These are phyloP conservation scores for Micromonas commoda DNA, from an alignment of 139 green algal species.

Conservation along the genomic window DNA sequence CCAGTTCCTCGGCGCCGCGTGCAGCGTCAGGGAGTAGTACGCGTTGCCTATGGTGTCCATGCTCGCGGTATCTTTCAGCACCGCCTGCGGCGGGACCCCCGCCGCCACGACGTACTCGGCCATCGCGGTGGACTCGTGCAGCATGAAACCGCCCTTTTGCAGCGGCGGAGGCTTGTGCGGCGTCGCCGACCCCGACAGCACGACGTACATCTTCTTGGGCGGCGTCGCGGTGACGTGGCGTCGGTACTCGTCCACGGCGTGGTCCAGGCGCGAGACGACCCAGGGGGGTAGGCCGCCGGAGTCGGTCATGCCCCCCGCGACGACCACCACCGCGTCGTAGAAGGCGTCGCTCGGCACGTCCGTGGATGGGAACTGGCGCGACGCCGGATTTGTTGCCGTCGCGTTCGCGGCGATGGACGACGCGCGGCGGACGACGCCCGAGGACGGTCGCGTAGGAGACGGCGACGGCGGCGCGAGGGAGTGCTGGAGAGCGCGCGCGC, in stretches of 20 bases:
- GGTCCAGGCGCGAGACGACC: conserved; percentile 25
- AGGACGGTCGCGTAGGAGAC: no score
- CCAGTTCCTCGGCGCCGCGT: conserved; percentile 29
- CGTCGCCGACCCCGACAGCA: conserved; percentile 13
- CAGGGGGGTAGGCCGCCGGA: conserved; percentile 18
- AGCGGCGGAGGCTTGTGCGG: conserved; percentile 32
- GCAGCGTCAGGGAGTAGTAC: conserved; percentile 27
- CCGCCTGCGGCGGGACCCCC: conserved; percentile 2
- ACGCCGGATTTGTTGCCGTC: background rate
- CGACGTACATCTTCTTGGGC: background rate
- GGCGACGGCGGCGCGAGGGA: no score
- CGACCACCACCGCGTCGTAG: conserved; percentile 18
- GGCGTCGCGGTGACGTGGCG: background rate
- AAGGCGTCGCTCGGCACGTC: no score
- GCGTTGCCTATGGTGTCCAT: conserved; percentile 39
- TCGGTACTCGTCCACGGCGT: background rate
- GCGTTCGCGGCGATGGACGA: background rate
- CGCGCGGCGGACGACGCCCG: no score
- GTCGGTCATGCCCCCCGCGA: conserved; percentile 12
- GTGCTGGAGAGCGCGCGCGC: background rate
- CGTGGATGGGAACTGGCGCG: no score
- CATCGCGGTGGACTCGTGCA: conserved; percentile 29
- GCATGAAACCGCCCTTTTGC: background rate
- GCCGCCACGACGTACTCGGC: conserved; percentile 7
- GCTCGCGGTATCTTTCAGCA: conserved; percentile 32